These are phyloP conservation scores for Pleurotus sapidus DNA, from an alignment of 768 basidiomycete genomes.

Conservation along the genomic window DNA sequence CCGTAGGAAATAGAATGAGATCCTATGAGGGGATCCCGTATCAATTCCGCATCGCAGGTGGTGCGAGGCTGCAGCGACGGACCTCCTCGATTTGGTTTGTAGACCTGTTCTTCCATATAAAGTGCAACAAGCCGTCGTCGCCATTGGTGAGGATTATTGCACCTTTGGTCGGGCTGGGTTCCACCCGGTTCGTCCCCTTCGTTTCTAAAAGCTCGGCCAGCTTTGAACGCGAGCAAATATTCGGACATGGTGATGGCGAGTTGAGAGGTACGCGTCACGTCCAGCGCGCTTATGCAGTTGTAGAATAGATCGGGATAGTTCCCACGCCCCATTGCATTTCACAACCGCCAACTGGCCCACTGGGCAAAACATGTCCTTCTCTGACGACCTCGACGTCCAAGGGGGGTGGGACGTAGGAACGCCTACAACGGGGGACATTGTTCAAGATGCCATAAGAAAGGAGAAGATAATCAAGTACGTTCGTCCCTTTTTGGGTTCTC, in stretches of 20 bases:
- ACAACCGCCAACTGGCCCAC: neutral
- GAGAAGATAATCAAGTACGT: constrained; percentile 76
- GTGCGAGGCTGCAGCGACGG: constrained; percentile 6
- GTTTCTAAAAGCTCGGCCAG: constrained; percentile 73
- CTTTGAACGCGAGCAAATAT: constrained; percentile 56
- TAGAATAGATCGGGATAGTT: neutral
- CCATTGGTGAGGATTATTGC: constrained; percentile 65
- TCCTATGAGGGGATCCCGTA: constrained; percentile 46
- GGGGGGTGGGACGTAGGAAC: constrained; percentile 49
- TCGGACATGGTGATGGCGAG: constrained; percentile 28
- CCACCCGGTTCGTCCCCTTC: constrained; percentile 64
- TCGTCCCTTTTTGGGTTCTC: neutral
- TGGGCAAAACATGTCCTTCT: constrained; percentile 39
- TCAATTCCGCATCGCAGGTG: neutral
- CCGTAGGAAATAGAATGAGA: constrained; percentile 82
- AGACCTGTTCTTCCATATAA: constrained; percentile 75
- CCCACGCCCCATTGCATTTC: neutral
- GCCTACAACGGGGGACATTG: constrained; percentile 53
- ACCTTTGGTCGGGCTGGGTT: constrained; percentile 68
- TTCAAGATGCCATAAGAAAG: constrained; percentile 75
- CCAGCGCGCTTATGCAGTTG: neutral
- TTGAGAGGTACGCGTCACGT: too few relatives aligned
- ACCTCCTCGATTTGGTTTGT: constrained; percentile 66
- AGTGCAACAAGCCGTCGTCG: constrained; percentile 77
- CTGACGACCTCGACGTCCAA: constrained; percentile 35